These are phyloP conservation scores for Coleophoma eucalyptorum DNA, from an alignment of 2,329 filamentous ascomycete species.

Conservation along the genomic window DNA sequence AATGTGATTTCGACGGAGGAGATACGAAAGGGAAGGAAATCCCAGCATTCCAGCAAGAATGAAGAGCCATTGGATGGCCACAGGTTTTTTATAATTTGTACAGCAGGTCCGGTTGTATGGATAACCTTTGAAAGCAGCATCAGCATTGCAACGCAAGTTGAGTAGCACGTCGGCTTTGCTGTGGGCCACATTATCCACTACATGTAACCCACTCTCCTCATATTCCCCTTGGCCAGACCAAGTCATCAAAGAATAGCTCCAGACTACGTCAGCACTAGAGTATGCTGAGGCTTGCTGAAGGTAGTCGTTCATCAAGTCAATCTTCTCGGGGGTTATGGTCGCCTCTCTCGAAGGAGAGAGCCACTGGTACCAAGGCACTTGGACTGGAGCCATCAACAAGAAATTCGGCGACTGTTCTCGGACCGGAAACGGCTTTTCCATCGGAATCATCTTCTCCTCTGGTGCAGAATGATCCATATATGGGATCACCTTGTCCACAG, in stretches of 20 bases:
- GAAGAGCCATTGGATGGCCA: slow-evolving; percentile 31
- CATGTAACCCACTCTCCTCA: slow-evolving; percentile 44
- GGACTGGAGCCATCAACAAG: slow-evolving; percentile 26
- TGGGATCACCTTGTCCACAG: slow-evolving; percentile 40
- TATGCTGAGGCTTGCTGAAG: slow-evolving; percentile 38
- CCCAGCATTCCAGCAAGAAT: slow-evolving; percentile 27
- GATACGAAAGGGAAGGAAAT: slow-evolving; percentile 20
- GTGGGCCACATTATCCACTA: slow-evolving; percentile 39
- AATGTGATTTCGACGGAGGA: slow-evolving; percentile 9
- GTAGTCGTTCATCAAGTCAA: slow-evolving; percentile 49
- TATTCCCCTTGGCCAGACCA: slow-evolving; percentile 31
- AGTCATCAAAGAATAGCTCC: slow-evolving; percentile 47
- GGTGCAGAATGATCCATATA: slow-evolving; percentile 29
- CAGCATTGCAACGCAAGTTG: slow-evolving; percentile 46
- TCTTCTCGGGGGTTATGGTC: slow-evolving; percentile 43
- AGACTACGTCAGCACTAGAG: slow-evolving; percentile 39
- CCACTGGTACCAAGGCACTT: slow-evolving; percentile 25
- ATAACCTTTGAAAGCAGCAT: slow-evolving; percentile 32
- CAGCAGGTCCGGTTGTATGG: slow-evolving; percentile 50
- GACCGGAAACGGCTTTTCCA: slow-evolving; percentile 16
- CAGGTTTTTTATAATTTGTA: slow-evolving; percentile 34
- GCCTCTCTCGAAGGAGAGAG: slow-evolving; percentile 27
- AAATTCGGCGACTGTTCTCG: slow-evolving; percentile 18
- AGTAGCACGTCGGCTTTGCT: slow-evolving; percentile 49
- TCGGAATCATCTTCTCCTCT: slow-evolving; percentile 8